Conservation (phyloP, 768 basidiomycete species). For the Trametes cubensis region DNA sequence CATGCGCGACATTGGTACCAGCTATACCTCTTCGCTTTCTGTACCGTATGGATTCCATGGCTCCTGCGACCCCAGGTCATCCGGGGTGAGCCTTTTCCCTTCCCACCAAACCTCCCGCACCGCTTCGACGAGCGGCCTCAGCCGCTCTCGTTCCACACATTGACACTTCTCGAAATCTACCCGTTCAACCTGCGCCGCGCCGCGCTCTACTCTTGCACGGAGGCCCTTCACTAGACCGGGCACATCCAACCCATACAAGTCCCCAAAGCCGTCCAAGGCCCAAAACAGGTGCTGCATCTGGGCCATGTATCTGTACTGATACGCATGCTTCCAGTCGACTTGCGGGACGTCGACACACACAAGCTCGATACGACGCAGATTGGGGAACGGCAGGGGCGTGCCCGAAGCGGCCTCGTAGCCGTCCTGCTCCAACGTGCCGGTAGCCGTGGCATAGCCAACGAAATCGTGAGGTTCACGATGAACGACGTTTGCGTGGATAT, state of each 20-base stretch:
- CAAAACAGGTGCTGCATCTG: background rate
- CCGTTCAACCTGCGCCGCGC: background rate
- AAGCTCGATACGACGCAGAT: background rate
- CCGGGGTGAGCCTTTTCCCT: background rate
- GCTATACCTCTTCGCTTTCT: too few species aligned
- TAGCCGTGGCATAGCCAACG: background rate
- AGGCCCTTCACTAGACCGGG: background rate
- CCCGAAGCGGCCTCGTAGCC: background rate
- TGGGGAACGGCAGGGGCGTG: background rate
- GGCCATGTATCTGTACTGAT: background rate
- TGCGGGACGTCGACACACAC: background rate
- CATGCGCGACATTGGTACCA: too few species aligned
- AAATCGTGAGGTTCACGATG: background rate
- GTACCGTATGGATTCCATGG: too few species aligned
- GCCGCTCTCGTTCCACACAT: background rate
- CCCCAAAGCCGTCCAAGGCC: background rate
- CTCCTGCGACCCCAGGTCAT: background rate
- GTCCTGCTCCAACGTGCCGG: background rate
- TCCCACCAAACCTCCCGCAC: conserved; percentile 6
- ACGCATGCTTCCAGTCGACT: background rate
- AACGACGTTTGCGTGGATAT: background rate
- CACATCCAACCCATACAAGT: background rate
- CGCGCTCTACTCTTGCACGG: background rate
- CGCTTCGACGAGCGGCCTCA: background rate
- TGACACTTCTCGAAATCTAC: background rate